These are phyloP conservation scores for Pyrenochaeta sp. DNA, from an alignment of 2,329 filamentous ascomycete genomes.

Conservation along the genomic window DNA sequence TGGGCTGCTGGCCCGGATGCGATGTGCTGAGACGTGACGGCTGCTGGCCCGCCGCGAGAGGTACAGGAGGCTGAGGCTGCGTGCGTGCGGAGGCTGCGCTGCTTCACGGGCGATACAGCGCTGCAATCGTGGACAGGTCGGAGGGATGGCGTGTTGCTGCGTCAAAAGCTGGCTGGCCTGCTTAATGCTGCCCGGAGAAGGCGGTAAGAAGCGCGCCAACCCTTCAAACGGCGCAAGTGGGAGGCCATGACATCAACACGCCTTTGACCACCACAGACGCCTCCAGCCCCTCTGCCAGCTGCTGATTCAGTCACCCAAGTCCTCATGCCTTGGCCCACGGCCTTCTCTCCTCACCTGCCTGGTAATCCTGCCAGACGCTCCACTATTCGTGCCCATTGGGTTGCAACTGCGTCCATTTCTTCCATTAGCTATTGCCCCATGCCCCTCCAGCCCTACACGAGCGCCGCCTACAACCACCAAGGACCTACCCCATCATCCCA, in stretches of 20 bases:
- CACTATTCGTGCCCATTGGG: too few relatives aligned
- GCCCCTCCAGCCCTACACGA: too few relatives aligned
- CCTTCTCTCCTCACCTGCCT: too few relatives aligned
- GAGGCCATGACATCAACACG: slow-evolving; percentile 6
- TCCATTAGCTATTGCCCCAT: too few relatives aligned
- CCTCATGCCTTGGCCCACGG: slow-evolving; percentile 3
- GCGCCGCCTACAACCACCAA: too few relatives aligned
- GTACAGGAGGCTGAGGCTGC: too few relatives aligned
- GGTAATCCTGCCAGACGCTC: too few relatives aligned
- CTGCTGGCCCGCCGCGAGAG: background rate
- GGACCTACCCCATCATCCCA: too few relatives aligned
- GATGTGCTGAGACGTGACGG: slow-evolving; percentile 20
- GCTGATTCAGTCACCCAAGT: slow-evolving; percentile 3
- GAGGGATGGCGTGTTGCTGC: background rate
- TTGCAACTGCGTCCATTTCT: too few relatives aligned
- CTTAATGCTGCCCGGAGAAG: background rate
- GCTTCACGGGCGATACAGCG: background rate
- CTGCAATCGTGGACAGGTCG: slow-evolving; percentile 8
- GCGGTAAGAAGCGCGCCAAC: slow-evolving; percentile 7
- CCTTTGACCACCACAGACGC: slow-evolving; percentile 3
- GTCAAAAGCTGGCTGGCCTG: background rate
- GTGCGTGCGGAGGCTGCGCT: background rate
- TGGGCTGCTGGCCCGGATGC: slow-evolving; percentile 22
- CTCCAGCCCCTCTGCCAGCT: background rate
- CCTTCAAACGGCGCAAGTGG: background rate